phyloP scores from a whole-genome alignment of 2,329 filamentous ascomycete species.

The Hyphodiscus sp. region DNA sequence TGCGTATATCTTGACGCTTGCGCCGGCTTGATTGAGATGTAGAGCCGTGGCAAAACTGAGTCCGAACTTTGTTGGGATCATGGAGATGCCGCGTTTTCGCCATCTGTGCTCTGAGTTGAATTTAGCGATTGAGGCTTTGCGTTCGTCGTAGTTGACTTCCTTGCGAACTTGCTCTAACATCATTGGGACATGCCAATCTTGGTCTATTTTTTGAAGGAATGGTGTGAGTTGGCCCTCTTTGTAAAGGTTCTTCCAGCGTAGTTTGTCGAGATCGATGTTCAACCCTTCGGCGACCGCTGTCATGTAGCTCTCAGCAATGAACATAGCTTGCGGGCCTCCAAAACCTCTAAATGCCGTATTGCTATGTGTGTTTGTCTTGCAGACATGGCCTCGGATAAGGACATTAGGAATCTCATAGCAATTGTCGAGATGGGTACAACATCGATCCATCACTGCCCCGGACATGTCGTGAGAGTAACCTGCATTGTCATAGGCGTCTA shows the following conservation, averaged over 20 bases:
- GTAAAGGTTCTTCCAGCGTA: constrained; percentile 86
- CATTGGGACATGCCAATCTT: constrained; percentile 80
- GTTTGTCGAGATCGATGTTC: constrained; percentile 68
- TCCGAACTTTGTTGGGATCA: constrained; percentile 88
- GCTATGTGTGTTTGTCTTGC: constrained; percentile 74
- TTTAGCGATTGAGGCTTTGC: constrained; percentile 59
- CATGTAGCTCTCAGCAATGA: constrained; percentile 84
- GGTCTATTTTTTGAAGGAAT: constrained; percentile 79
- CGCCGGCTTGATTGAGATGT: constrained; percentile 90
- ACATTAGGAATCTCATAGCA: constrained; percentile 87
- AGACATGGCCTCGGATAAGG: constrained; percentile 72
- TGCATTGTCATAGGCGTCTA: constrained; percentile 84
- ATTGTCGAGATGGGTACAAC: constrained; percentile 75
- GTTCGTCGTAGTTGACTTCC: constrained; percentile 63
- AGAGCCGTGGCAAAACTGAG: constrained; percentile 85
- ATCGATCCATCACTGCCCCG: constrained; percentile 75
- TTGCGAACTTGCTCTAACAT: constrained; percentile 83
- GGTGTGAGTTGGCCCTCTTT: constrained; percentile 69
- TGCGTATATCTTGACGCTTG: constrained; percentile 91
- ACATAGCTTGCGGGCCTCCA: constrained; percentile 90
- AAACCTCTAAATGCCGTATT: constrained; percentile 97
- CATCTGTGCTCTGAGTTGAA: constrained; percentile 85
- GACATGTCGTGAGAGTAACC: constrained; percentile 62
- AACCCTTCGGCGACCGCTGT: constrained; percentile 82
- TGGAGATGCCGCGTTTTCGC: constrained; percentile 74